phyloP scores from a whole-genome alignment of 2,329 filamentous ascomycete species.

The Chrysoporthe cubensis region DNA sequence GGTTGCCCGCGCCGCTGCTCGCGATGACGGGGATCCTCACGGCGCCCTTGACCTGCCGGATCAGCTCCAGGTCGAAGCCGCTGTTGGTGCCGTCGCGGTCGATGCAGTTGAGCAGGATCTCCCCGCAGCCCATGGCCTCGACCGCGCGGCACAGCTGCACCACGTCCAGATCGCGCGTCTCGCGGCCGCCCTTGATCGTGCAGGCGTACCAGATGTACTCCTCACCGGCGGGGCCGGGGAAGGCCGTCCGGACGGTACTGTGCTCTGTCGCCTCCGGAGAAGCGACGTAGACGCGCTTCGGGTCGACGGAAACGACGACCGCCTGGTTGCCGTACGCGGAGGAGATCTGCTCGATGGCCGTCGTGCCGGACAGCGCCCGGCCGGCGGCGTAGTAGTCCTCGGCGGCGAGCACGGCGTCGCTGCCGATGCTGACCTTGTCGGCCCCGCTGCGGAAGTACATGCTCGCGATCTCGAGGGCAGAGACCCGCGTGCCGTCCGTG shows the following conservation, averaged over 20 bases:
- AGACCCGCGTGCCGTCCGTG: conserved; percentile 82
- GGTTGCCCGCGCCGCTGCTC: conserved; percentile 87
- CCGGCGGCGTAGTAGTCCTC: conserved; percentile 83
- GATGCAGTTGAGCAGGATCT: conserved; percentile 96
- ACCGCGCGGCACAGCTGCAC: conserved; percentile 86
- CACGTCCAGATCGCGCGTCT: conserved; percentile 92
- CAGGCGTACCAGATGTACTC: conserved; percentile 94
- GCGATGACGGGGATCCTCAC: conserved; percentile 94
- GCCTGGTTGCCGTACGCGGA: conserved; percentile 94
- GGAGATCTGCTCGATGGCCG: conserved; percentile 94
- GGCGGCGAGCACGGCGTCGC: conserved; percentile 89
- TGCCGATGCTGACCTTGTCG: conserved; percentile 97
- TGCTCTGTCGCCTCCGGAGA: conserved; percentile 55
- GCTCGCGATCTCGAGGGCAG: conserved; percentile 88
- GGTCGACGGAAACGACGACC: conserved; percentile 94
- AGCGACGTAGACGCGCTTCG: conserved; percentile 85
- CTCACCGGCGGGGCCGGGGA: conserved; percentile 76
- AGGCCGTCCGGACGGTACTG: conserved; percentile 72
- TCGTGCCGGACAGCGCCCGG: conserved; percentile 73
- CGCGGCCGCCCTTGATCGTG: conserved; percentile 92
- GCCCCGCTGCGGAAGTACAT: conserved; percentile 98
- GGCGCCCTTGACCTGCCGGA: conserved; percentile 83
- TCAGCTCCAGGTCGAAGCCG: conserved; percentile 92
- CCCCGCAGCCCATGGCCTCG: conserved; percentile 92
- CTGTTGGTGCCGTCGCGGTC: conserved; percentile 94